These are phyloP conservation scores for Rhododendron mucronatum DNA, from an alignment of 148 eudicot species.

Conservation along the genomic window DNA sequence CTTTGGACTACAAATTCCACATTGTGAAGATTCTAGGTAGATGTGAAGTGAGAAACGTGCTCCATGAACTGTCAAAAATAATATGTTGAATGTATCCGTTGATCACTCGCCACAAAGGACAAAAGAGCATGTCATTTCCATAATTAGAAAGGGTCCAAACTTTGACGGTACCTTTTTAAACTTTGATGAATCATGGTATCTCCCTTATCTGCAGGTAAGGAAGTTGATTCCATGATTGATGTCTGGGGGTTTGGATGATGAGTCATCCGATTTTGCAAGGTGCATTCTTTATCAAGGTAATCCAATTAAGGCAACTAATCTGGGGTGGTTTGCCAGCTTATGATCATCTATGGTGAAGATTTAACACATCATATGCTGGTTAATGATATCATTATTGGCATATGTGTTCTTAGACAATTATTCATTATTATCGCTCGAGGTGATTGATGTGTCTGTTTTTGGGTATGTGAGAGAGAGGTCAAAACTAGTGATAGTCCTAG, in stretches of 20 bases:
- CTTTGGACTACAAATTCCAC: not conserved
- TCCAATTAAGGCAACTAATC: not conserved
- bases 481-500: not conserved
- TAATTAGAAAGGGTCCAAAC: not conserved
- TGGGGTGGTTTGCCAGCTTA: not conserved
- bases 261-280: not conserved
- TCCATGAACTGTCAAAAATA: not conserved
- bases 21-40: not conserved
- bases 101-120: not conserved
- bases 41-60: not conserved
- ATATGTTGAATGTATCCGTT: not conserved
- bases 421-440: not conserved
- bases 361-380: constrained; percentile 6
- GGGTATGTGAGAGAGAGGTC: not conserved
- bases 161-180: not conserved
- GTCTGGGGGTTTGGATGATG: not conserved
- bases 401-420: not conserved
- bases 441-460: not conserved
- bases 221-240: constrained; percentile 4
- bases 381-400: not conserved
- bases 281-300: not conserved
- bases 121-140: not conserved
- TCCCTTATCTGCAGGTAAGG: not conserved
- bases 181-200: constrained; percentile 1
- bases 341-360: not conserved